Conservation (phyloP, 2,329 filamentous ascomycete species). For the Colletotrichum musae region DNA sequence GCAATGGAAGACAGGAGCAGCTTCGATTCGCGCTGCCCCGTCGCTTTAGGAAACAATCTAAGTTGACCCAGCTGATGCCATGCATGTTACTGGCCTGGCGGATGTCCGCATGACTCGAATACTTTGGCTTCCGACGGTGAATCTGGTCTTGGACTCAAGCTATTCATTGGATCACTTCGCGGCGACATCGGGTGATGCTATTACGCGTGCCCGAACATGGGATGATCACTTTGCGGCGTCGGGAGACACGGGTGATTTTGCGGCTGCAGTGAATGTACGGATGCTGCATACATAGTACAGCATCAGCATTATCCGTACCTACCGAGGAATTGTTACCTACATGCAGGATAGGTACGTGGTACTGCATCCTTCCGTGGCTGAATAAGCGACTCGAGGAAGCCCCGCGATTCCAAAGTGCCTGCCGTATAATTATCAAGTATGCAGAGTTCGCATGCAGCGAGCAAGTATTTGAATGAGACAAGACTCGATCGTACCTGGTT, state of each 20-base stretch:
- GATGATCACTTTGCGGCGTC: conserved; percentile 26
- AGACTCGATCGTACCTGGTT: no score
- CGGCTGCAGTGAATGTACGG: neutral
- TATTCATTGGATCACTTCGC: conserved; percentile 8
- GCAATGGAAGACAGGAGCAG: conserved; percentile 1
- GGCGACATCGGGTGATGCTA: conserved; percentile 17
- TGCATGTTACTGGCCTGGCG: conserved; percentile 6
- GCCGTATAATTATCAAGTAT: no score
- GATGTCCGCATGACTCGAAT: conserved; percentile 26
- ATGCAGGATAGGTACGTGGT: no score
- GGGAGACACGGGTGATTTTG: neutral
- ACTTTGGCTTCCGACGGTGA: neutral
- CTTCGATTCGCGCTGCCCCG: conserved; percentile 18
- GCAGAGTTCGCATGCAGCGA: no score
- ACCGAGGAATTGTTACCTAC: no score
- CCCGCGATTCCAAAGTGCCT: no score
- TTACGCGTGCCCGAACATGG: conserved; percentile 10
- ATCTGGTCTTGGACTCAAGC: conserved; percentile 4
- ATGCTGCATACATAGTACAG: neutral
- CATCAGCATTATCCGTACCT: neutral
- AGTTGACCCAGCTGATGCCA: neutral
- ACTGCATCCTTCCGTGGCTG: no score
- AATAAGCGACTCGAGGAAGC: no score
- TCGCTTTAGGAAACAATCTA: conserved; percentile 15
- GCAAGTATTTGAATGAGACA: no score